These are phyloP conservation scores for Hymenoscyphus scutula DNA, from an alignment of 2,329 filamentous ascomycete species.

Conservation along the genomic window DNA sequence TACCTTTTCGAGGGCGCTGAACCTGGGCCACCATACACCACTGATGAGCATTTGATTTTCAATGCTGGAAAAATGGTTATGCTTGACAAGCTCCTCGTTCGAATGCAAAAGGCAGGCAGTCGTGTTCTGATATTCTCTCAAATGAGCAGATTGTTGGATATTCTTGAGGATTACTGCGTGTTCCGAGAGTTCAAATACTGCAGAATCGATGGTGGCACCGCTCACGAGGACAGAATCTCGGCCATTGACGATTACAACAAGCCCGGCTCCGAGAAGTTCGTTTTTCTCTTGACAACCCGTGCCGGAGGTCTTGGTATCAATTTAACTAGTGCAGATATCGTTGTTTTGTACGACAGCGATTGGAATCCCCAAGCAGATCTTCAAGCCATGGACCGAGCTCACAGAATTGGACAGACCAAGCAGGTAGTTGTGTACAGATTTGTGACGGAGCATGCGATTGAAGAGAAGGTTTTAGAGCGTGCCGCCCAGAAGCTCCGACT, in stretches of 20 bases:
- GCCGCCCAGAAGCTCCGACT: slow-evolving; percentile 95
- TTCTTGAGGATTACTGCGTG: slow-evolving; percentile 96
- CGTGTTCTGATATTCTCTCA: slow-evolving; percentile 98
- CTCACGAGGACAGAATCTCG: slow-evolving; percentile 94
- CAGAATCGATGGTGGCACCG: slow-evolving; percentile 93
- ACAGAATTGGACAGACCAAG: slow-evolving; percentile 98
- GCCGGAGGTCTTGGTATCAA: slow-evolving; percentile 97
- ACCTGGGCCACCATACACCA: slow-evolving; percentile 95
- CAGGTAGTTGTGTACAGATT: slow-evolving; percentile 96
- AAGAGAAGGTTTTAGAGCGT: slow-evolving; percentile 95
- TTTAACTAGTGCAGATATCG: slow-evolving; percentile 90
- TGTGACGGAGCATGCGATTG: slow-evolving; percentile 95
- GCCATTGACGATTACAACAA: slow-evolving; percentile 99
- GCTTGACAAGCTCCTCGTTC: slow-evolving; percentile 83
- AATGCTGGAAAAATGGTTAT: slow-evolving; percentile 98
- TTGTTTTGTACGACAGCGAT: slow-evolving; percentile 94
- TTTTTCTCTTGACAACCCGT: slow-evolving; percentile 92
- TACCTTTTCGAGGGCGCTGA: slow-evolving; percentile 98
- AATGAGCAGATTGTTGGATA: slow-evolving; percentile 96
- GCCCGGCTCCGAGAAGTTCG: slow-evolving; percentile 89
- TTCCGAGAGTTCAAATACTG: slow-evolving; percentile 95
- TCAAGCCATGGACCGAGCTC: slow-evolving; percentile 97
- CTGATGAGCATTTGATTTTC: slow-evolving; percentile 89
- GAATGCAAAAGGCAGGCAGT: slow-evolving; percentile 82
- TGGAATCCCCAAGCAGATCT: slow-evolving; percentile 99